Evolutionary conservation across 1,284 basidiomycete genomes (phyloP).

Genomic region (Boletus sp.): DNA sequence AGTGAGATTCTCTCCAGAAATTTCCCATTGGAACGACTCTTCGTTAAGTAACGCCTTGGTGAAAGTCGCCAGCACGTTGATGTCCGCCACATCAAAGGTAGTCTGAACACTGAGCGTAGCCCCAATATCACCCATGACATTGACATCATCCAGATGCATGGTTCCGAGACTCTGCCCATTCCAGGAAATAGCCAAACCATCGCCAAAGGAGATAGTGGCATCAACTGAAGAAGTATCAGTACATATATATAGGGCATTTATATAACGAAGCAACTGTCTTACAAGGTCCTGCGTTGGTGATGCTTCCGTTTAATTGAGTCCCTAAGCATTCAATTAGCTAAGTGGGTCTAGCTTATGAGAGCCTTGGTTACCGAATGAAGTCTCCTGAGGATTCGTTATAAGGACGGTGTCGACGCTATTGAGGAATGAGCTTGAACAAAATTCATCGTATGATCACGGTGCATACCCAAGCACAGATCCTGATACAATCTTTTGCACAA

Average conservation of each 20-base stretch:
- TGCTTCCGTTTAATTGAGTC: conserved; percentile 58
- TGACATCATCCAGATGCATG: conserved; percentile 61
- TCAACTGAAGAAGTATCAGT: conserved; percentile 47
- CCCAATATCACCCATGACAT: conserved; percentile 58
- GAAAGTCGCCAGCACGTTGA: conserved; percentile 60
- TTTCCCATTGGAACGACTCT: conserved; percentile 72
- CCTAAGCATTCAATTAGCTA: conserved; percentile 32
- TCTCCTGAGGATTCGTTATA: conserved; percentile 54
- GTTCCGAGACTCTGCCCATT: conserved; percentile 55
- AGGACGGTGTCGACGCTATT: conserved; percentile 53
- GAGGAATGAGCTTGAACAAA: conserved; percentile 1
- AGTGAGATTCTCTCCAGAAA: conserved; percentile 63
- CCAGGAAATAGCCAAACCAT: conserved; percentile 66
- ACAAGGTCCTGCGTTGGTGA: conserved; percentile 77
- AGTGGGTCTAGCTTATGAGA: not conserved
- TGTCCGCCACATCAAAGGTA: conserved; percentile 58
- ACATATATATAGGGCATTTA: not conserved
- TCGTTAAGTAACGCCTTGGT: conserved; percentile 64
- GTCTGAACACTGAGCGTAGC: conserved; percentile 55
- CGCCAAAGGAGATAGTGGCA: conserved; percentile 62
- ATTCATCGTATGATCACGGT: not conserved
- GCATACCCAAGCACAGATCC: conserved; percentile 53
- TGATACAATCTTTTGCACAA: conserved; percentile 75
- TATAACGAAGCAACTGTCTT: conserved; percentile 24
- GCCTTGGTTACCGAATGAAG: conserved; percentile 48